Evolutionary conservation across 1,139 yeast genomes (phyloP), one percentile per base, ranked within the genome.

Genomic region (Taphrina communis): DNA sequence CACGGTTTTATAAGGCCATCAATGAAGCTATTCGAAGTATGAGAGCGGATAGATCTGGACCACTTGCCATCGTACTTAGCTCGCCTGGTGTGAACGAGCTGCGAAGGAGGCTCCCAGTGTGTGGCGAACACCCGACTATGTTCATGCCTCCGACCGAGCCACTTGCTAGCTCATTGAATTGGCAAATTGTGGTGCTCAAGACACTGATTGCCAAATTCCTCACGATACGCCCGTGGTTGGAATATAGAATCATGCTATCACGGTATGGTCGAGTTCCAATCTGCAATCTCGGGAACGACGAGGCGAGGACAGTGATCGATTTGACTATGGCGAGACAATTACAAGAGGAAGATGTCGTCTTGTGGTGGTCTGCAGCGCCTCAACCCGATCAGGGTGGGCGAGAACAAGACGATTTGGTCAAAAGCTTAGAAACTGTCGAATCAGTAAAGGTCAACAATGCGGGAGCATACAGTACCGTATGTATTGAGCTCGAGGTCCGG

Each of bases 301-400:
- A 90, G 73, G 82, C 88, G 77, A 88, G 90, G 0, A 90, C 86
- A 74, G 80, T 92, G 74, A 89, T 94, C 72, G 99, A 94, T 79
- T 83, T 94, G 55, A 87, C 87, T 70, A 94, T 90, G 78, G 96
- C 98, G 0, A 83, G 99, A 75, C 83, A 88, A 69, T 82, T 94
- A 69, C 81, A 82, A 42, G 82, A 84, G 51, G 85, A 85, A 66
- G 86, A 87, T 72, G 84, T 90, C 66, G 88, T 93, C 1, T 79
- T 94, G 60, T 95, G 99, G 99, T 93, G 99, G 98, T 90, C 97
- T 0, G 84, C 87, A 1, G 83, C 83, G 48, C 90, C 96, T 0
- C 79, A 84, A 58, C 96, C 97, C 0, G 97, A 91, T 76, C 88
- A 86, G 76, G 97, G 97, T 51, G 97, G 97, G 0, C 78, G 82